These are phyloP conservation scores for Salvia sclarea DNA, from an alignment of 305 asterid genomes.

Conservation along the genomic window DNA sequence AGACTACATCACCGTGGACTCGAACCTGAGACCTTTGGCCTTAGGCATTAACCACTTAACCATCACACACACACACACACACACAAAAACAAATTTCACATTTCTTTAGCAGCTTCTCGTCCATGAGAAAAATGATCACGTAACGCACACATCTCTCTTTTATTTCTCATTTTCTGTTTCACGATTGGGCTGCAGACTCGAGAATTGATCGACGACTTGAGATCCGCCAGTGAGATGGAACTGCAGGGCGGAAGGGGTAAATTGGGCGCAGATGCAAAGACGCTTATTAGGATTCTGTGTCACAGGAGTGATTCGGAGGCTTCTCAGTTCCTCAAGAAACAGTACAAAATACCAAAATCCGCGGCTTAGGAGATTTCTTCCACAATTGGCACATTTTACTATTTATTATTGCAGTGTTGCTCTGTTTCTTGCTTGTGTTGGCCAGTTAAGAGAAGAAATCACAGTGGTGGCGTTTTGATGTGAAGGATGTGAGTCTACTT, in stretches of 20 bases:
- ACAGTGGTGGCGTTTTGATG: too few species aligned
- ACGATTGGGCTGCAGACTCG: conserved; percentile 60
- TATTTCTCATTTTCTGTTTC: neutral
- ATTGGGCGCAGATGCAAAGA: conserved; percentile 83
- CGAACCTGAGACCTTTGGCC: too few species aligned
- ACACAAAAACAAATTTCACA: too few species aligned
- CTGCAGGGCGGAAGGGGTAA: conserved; percentile 78
- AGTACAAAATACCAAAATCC: conserved; percentile 90
- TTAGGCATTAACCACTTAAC: too few species aligned
- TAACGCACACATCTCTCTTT: neutral
- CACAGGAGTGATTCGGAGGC: conserved; percentile 92
- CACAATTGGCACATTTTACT: neutral
- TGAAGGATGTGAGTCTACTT: neutral
- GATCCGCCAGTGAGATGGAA: conserved; percentile 75
- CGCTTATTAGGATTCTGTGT: conserved; percentile 79
- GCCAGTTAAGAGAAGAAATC: too few species aligned
- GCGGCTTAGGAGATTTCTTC: conserved; percentile 38
- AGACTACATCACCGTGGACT: too few species aligned
- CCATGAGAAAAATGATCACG: neutral
- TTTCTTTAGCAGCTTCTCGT: neutral
- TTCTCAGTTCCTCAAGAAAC: conserved; percentile 97
- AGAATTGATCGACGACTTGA: conserved; percentile 87
- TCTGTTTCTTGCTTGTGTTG: neutral
- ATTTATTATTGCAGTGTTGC: neutral
- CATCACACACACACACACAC: too few species aligned